These are phyloP conservation scores for Trichopus zeylanicus DNA, from an alignment of 116 monocot species.

Conservation along the genomic window DNA sequence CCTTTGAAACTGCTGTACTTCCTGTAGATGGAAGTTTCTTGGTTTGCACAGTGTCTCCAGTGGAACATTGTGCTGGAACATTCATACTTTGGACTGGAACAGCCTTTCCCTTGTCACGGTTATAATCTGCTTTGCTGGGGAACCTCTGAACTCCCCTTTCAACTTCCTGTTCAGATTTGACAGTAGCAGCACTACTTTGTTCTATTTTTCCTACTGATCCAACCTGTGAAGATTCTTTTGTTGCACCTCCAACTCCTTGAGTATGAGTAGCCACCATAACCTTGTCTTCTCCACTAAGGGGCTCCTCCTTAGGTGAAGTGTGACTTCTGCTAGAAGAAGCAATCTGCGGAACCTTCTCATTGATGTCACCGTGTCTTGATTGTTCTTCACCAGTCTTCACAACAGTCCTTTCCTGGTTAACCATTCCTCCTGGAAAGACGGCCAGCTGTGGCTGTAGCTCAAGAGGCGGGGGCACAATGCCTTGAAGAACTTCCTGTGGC, in stretches of 20 bases:
- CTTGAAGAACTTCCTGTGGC: conserved; percentile 72
- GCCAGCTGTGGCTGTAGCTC: conserved; percentile 30
- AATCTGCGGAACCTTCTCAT: conserved; percentile 20
- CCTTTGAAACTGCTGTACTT: conserved; percentile 28
- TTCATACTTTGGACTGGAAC: conserved; percentile 19
- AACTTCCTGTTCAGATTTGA: conserved; percentile 63
- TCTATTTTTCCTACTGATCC: conserved; percentile 27
- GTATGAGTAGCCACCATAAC: not conserved
- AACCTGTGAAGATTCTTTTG: conserved; percentile 24
- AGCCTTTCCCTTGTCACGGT: conserved; percentile 38
- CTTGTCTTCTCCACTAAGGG: conserved; percentile 35
- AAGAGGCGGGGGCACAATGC: conserved; percentile 66
- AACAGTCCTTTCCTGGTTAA: conserved; percentile 24
- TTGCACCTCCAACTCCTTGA: conserved; percentile 18
- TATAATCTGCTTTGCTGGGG: conserved; percentile 29
- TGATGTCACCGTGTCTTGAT: conserved; percentile 21
- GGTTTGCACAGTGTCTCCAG: conserved; percentile 18
- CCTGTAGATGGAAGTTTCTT: conserved; percentile 28
- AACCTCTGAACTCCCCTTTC: conserved; percentile 33
- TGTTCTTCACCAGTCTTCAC: conserved; percentile 28
- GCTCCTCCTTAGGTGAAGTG: conserved; percentile 36
- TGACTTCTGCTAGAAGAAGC: conserved; percentile 18
- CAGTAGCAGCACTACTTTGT: conserved; percentile 18
- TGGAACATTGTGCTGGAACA: not conserved
- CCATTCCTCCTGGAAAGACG: conserved; percentile 9